Evolutionary conservation across 495 filamentous ascomycete genomes (phyloP).

Genomic region (Podospora pseudocomata): DNA sequence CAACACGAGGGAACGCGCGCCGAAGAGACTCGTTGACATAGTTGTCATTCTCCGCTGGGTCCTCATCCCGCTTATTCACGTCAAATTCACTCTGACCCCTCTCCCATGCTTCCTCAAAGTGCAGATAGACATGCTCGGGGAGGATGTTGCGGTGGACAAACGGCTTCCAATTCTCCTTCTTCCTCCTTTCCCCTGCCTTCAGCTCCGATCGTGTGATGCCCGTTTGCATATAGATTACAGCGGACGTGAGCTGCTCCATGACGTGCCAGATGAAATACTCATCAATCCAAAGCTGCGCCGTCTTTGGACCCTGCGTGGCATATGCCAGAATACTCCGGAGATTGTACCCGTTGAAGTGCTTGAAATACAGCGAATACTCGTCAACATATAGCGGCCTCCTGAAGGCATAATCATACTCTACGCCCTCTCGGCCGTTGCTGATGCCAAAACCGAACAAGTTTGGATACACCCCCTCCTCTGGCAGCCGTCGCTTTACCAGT

Average conservation of each 20-base stretch:
- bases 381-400: background rate
- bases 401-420: background rate
- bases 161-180: background rate
- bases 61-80: background rate
- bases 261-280: background rate
- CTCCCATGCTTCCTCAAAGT: background rate
- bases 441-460: background rate
- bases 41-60: background rate
- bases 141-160: background rate
- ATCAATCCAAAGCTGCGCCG: background rate
- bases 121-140: background rate
- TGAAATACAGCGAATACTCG: background rate
- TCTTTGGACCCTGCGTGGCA: background rate
- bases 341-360: background rate
- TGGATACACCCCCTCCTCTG: background rate
- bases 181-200: background rate
- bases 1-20: background rate
- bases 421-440: background rate
- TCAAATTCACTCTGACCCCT: background rate
- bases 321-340: background rate
- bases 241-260: background rate
- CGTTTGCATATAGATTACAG: background rate
- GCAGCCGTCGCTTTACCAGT: background rate
- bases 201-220: background rate
- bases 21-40: background rate